These are phyloP conservation scores for Crithidia acanthocephali DNA, from an alignment of 208 protist genomes.

Conservation along the genomic window DNA sequence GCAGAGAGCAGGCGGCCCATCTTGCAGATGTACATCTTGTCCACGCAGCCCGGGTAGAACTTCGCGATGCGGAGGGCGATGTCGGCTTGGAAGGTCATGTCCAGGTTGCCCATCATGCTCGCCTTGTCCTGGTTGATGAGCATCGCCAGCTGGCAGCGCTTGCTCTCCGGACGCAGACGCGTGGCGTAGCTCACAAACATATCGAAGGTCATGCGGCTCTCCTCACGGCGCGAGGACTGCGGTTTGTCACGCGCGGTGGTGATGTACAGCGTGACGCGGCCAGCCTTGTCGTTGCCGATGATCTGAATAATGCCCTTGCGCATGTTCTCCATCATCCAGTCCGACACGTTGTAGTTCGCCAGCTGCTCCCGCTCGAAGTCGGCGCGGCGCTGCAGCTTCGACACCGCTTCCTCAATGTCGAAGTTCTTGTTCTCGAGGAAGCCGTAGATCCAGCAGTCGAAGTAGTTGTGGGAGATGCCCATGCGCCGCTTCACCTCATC, in stretches of 20 bases:
- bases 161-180: conserved; percentile 58
- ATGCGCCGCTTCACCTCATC: conserved; percentile 70
- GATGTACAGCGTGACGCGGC: conserved; percentile 70
- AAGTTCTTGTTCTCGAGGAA: conserved; percentile 91
- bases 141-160: conserved; percentile 69
- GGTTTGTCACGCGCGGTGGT: conserved; percentile 58
- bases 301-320: conserved; percentile 76
- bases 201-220: conserved; percentile 67
- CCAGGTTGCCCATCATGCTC: conserved; percentile 73
- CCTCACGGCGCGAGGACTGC: conserved; percentile 37
- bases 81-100: conserved; percentile 79
- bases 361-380: conserved; percentile 74
- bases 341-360: conserved; percentile 57
- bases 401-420: conserved; percentile 68
- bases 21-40: conserved; percentile 84
- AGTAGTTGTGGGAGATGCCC: conserved; percentile 68
- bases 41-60: conserved; percentile 74
- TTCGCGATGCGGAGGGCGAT: conserved; percentile 78
- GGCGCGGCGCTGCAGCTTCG: conserved; percentile 68
- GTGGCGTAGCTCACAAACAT: conserved; percentile 81
- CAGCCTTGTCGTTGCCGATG: conserved; percentile 73
- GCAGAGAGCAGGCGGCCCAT: conserved; percentile 61
- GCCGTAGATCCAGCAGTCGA: conserved; percentile 85
- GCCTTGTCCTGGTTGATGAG: conserved; percentile 81
- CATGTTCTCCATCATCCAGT: conserved; percentile 74